Evolutionary conservation across 441 rosid genomes (phyloP).

Genomic region (Pelargonium exstipulatum): DNA sequence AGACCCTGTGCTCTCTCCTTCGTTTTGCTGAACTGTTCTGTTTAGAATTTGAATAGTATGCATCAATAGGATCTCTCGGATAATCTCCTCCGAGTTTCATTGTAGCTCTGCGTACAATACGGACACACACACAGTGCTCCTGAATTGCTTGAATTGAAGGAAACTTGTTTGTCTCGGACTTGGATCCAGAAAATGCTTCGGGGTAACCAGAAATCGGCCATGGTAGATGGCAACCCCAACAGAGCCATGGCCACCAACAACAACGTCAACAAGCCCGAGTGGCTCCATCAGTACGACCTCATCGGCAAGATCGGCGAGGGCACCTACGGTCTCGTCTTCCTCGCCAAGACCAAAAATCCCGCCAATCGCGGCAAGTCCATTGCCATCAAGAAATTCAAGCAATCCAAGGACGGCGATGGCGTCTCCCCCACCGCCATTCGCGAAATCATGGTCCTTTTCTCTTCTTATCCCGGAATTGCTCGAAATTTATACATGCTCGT

Average conservation of each 20-base stretch:
- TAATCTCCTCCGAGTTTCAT: too few relatives aligned
- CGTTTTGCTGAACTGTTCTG: too few relatives aligned
- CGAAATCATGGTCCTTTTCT: slow-evolving; percentile 52
- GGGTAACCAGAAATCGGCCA: background rate
- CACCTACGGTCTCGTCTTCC: slow-evolving; percentile 90
- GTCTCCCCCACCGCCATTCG: slow-evolving; percentile 97
- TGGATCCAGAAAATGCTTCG: background rate
- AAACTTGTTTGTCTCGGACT: background rate
- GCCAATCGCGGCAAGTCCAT: slow-evolving; percentile 76
- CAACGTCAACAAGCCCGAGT: slow-evolving; percentile 71
- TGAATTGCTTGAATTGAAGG: too few relatives aligned
- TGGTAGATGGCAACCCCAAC: background rate
- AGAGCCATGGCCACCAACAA: slow-evolving; percentile 25
- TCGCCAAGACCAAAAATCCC: slow-evolving; percentile 64
- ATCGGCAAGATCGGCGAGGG: slow-evolving; percentile 98
- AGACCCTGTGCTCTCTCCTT: too few relatives aligned
- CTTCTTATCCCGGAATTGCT: background rate
- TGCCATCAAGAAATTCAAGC: slow-evolving; percentile 96
- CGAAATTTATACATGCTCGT: too few relatives aligned
- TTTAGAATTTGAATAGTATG: too few relatives aligned
- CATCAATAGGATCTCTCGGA: too few relatives aligned
- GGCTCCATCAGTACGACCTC: slow-evolving; percentile 90
- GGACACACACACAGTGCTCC: background rate
- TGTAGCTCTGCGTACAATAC: too few relatives aligned
- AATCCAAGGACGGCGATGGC: slow-evolving; percentile 97